These are phyloP conservation scores for Jimgerdemannia flammicorona DNA, from an alignment of 192 early-diverging fungal genomes.

Conservation along the genomic window DNA sequence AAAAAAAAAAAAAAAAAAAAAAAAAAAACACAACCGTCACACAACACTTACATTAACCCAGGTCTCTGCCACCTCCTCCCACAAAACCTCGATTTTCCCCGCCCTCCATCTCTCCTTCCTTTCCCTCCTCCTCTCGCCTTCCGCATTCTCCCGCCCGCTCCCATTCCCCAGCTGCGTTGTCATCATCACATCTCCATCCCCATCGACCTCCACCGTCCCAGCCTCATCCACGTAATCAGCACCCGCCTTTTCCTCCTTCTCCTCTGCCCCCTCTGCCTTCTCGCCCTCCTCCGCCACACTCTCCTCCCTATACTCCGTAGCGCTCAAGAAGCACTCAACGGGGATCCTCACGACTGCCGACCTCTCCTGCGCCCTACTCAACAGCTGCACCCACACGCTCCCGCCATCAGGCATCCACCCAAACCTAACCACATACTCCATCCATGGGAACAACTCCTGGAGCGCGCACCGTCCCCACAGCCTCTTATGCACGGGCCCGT, in stretches of 20 bases:
- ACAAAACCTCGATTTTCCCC: slow-evolving; percentile 39
- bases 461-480: slow-evolving; percentile 36
- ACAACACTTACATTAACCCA: slow-evolving; percentile 60
- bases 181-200: neutral
- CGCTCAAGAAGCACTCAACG: slow-evolving; percentile 40
- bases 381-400: slow-evolving; percentile 56
- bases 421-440: slow-evolving; percentile 62
- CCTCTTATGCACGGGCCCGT: slow-evolving; percentile 38
- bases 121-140: neutral
- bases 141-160: neutral
- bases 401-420: slow-evolving; percentile 56
- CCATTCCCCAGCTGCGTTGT: neutral
- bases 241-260: neutral
- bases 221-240: neutral
- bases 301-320: slow-evolving; percentile 32
- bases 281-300: neutral
- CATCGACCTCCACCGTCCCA: neutral
- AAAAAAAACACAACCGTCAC: neutral
- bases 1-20: too few species aligned
- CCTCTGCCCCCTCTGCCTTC: neutral
- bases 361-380: slow-evolving; percentile 49
- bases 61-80: slow-evolving; percentile 42
- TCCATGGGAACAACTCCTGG: slow-evolving; percentile 56
- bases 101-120: slow-evolving; percentile 16
- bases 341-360: slow-evolving; percentile 52